Evolutionary conservation across 1,284 basidiomycete species (phyloP), one percentile per base, ranked within the genome.

Genomic region (Sanguinoderma infundibulare): DNA sequence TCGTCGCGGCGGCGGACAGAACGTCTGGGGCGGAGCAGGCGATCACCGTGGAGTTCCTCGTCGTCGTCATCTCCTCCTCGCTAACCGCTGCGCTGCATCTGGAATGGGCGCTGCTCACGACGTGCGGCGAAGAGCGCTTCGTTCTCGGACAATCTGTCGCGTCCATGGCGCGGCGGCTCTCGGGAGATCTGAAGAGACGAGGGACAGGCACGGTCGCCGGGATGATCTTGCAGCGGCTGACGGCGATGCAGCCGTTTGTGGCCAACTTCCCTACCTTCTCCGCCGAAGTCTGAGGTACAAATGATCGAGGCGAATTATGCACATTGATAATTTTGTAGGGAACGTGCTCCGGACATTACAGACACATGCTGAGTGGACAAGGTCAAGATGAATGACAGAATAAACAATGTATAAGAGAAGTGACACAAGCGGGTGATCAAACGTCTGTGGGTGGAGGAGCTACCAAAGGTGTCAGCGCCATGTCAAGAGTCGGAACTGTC

Each of bases 211-310:
- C 75, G n/a, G 83, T 83, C n/a, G 83, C 83, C 56, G 77, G 70
- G 47, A 70, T 78, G 17, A 78, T 92, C 57, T 72, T 84, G 44
- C 85, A 90, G 68, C 78, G 85, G 42, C 72, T 92, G 44, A 77
- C 82, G 28, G 79, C 86, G n/a, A 85, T 84, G 15, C 82, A 83
- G 59, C 78, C 85, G 1, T 91, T 92, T 70, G 83, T 86, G 15
- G 79, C 87, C 30, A 91, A 87, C 69, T 92, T 92, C 73, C 89
- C 90, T 5, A 82, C 83, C 49, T 91, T 91, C 72, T 83, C 84
- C 67, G 78, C 73, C n/a, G 75, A 75, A 38, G 59, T 72, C 46
- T 30, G 24, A 7, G 24, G 15, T 7, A 47, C 22, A n/a, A 20
- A 34, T 6, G 30, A 51, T 20, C 12, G 49, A 22, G 5, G 12